These are phyloP conservation scores for Polytrichum commune DNA, from an alignment of 225 moss, liverwort and hornwort genomes.

Conservation along the genomic window DNA sequence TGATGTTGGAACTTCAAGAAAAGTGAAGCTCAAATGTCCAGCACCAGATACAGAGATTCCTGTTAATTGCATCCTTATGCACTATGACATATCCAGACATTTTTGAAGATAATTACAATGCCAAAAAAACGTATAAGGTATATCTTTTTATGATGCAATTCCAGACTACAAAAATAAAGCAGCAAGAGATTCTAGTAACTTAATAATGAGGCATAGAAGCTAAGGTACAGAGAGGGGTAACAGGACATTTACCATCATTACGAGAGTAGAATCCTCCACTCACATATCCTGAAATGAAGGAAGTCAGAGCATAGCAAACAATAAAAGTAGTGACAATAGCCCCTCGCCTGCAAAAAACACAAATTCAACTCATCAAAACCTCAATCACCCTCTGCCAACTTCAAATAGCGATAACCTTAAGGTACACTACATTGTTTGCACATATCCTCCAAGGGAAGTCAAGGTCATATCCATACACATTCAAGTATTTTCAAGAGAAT, in stretches of 20 bases:
- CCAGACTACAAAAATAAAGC: background rate
- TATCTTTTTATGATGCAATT: background rate
- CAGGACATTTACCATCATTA: slow-evolving; percentile 64
- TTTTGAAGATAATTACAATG: no score
- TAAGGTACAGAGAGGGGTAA: background rate
- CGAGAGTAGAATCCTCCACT: slow-evolving; percentile 98
- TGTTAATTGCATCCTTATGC: no score
- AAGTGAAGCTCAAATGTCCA: no score
- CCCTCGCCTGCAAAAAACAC: slow-evolving; percentile 67
- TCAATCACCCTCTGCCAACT: background rate
- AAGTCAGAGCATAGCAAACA: slow-evolving; percentile 94
- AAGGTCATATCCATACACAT: background rate
- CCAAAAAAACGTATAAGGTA: background rate
- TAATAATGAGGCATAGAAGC: background rate
- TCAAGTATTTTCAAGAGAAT: background rate
- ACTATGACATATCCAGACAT: no score
- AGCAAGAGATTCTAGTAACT: background rate
- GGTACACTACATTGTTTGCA: no score
- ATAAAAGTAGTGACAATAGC: slow-evolving; percentile 98
- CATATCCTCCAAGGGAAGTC: background rate
- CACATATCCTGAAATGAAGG: slow-evolving; percentile 97
- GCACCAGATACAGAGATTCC: no score
- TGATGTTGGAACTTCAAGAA: no score
- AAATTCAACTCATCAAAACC: background rate
- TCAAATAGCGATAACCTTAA: background rate